Base-by-base conservation (phyloP, 768 basidiomycete species). In the Phaeotremella skinneri region DNA sequence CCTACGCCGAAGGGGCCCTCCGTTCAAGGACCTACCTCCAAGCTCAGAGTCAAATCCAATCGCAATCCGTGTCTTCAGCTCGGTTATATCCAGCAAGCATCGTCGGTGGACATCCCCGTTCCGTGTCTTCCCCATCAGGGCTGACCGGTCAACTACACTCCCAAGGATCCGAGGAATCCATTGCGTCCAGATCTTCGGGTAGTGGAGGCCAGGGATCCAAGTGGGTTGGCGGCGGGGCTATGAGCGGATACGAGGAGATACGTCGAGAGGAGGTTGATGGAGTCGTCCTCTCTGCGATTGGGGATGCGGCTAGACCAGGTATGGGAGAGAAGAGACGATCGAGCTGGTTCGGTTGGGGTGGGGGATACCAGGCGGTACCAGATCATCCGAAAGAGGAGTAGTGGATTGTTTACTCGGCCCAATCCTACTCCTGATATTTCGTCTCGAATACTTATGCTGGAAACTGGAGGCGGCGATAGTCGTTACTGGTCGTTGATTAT, bases 331-430 rank as follows among this genome's bases (percentile, higher is more conserved):
- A 62, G 57, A 53, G 64, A 30, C 56, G 65, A 5, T 68, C 66
- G 26, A 64, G 71, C 30, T 74, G 72, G 72, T 70, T 64, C 23
- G 65, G 69, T 16, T 69, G 69, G 67, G 59, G 61, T n/a, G 59
- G 57, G 20, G 57, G 52, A 27, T 53, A 50, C 23, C 49, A 50
- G 21, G 26, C 49, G 6, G 14, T 50, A 32, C 49, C 56, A 13
- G 52, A 48, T 2, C 53, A 55, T 50, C 41, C 56, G 17, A 63
- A 59, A 48, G 52, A 42, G 21, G 56, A 63, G 30, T 63, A 26
- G 21, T n/a, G n/a, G n/a, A n/a, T n/a, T n/a, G n/a, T n/a, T n/a
- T n/a, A n/a, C n/a, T n/a, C n/a, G n/a, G n/a, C n/a, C n/a, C n/a
- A n/a, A n/a, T n/a, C n/a, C n/a, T n/a, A n/a, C n/a, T n/a, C n/a